A percentile compares a stretch with the other conserved stretches of the same genome.
Conservation (phyloP, 495 filamentous ascomycete species). For the Aspergillus diversus region DNA sequence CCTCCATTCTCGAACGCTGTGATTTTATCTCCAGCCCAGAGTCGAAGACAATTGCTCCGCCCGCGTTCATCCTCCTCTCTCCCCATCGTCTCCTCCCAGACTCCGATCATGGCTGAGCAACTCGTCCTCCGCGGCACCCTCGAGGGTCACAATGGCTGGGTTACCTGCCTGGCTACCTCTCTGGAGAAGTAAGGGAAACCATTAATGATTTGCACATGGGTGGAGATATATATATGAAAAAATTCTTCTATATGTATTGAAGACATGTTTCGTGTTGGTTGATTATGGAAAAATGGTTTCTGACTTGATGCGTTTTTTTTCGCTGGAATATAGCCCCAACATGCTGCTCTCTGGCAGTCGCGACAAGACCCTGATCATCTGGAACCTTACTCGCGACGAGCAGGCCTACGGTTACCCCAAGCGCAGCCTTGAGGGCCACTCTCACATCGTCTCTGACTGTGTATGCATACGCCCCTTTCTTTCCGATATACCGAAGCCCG, state of each 20-base stretch:
- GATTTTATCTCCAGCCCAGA: constrained; percentile 52
- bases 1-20: constrained; percentile 39
- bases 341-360: constrained; percentile 98
- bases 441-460: constrained; percentile 99
- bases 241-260: constrained; percentile 20
- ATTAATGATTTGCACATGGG: constrained; percentile 21
- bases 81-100: constrained; percentile 47
- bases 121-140: constrained; percentile 96
- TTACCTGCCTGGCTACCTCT: constrained; percentile 84
- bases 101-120: constrained; percentile 84
- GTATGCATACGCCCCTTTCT: constrained; percentile 60
- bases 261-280: constrained; percentile 22
- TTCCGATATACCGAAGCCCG: constrained; percentile 14
- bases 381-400: constrained; percentile 99
- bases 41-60: constrained; percentile 53
- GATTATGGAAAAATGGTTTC: constrained; percentile 36
- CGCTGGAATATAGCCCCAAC: constrained; percentile 76
- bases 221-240: constrained; percentile 16
- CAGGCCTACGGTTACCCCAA: constrained; percentile 97
- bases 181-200: constrained; percentile 85
- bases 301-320: constrained; percentile 36
- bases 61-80: constrained; percentile 42
- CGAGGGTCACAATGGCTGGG: constrained; percentile 89
- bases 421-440: constrained; percentile 96
- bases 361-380: constrained; percentile 99